These are phyloP conservation scores for Ogataea pini DNA, from an alignment of 805 yeast species.

Conservation along the genomic window DNA sequence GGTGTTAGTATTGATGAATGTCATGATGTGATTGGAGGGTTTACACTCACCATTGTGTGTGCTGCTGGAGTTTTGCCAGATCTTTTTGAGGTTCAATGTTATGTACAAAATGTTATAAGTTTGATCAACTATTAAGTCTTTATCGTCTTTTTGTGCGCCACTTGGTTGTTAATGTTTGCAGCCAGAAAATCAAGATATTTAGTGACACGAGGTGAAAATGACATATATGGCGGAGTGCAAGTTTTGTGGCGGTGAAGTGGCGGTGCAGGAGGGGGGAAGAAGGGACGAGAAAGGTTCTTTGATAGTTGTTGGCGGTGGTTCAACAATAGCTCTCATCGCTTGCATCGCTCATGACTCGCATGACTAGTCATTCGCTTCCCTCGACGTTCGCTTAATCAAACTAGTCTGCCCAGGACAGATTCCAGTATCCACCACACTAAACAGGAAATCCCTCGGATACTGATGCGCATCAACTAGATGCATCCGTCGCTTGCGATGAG, in stretches of 20 bases:
- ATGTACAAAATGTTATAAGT: neutral
- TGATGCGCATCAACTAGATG: slow-evolving; percentile 54
- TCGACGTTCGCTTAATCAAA: slow-evolving; percentile 19
- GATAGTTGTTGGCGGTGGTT: no score
- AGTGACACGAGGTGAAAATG: neutral
- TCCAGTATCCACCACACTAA: slow-evolving; percentile 33
- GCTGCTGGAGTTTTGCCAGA: neutral
- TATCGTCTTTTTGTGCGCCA: slow-evolving; percentile 3
- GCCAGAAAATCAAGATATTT: neutral
- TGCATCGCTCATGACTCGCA: no score
- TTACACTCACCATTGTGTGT: slow-evolving; percentile 3
- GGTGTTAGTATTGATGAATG: slow-evolving; percentile 1
- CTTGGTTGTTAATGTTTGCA: slow-evolving; percentile 8
- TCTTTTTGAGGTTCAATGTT: neutral
- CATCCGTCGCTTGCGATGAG: slow-evolving; percentile 42
- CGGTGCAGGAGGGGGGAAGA: no score
- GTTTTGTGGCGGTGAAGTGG: neutral
- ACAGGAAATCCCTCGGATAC: slow-evolving; percentile 42
- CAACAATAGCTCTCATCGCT: no score
- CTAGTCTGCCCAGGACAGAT: slow-evolving; percentile 22
- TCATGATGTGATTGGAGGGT: no score
- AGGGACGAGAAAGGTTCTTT: no score
- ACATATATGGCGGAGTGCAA: neutral
- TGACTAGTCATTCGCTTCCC: no score
- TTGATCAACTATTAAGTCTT: neutral